These are phyloP conservation scores for Tolypocladium guangdongense DNA, from an alignment of 2,329 filamentous ascomycete genomes.

Conservation along the genomic window DNA sequence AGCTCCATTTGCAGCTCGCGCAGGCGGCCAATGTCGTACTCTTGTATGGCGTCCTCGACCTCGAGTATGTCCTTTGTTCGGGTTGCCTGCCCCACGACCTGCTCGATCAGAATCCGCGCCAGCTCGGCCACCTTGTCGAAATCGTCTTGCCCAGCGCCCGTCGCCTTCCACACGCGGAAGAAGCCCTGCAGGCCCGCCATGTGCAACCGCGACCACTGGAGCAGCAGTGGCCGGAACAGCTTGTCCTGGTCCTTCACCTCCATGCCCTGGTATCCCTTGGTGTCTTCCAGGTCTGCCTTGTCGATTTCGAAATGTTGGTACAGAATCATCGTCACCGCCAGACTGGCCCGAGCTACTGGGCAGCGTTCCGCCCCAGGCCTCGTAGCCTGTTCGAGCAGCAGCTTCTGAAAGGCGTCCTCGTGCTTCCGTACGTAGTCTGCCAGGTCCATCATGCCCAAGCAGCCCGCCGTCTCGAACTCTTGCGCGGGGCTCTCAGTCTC, in stretches of 20 bases:
- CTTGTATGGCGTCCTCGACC: slow-evolving; percentile 77
- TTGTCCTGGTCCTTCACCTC: slow-evolving; percentile 75
- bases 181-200: slow-evolving; percentile 78
- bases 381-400: slow-evolving; percentile 79
- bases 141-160: slow-evolving; percentile 73
- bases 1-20: slow-evolving; percentile 89
- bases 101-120: slow-evolving; percentile 79
- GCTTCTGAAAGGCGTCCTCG: slow-evolving; percentile 85
- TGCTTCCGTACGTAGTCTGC: slow-evolving; percentile 88
- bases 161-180: slow-evolving; percentile 85
- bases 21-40: slow-evolving; percentile 69
- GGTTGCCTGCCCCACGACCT: slow-evolving; percentile 72
- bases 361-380: slow-evolving; percentile 63
- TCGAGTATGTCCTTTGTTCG: slow-evolving; percentile 77
- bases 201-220: slow-evolving; percentile 91
- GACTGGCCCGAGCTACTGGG: slow-evolving; percentile 75
- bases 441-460: slow-evolving; percentile 93
- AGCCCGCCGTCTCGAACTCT: slow-evolving; percentile 80
- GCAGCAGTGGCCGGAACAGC: slow-evolving; percentile 72
- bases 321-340: slow-evolving; percentile 76
- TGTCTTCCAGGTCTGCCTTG: slow-evolving; percentile 67
- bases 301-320: slow-evolving; percentile 96
- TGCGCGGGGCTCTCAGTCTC: slow-evolving; percentile 76
- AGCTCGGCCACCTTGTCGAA: slow-evolving; percentile 91
- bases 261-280: slow-evolving; percentile 61